Percentiles rank a stretch among this genome's conserved stretches.
These are phyloP conservation scores for Coemansia biformis DNA, from an alignment of 192 early-diverging fungal genomes.

Conservation along the genomic window DNA sequence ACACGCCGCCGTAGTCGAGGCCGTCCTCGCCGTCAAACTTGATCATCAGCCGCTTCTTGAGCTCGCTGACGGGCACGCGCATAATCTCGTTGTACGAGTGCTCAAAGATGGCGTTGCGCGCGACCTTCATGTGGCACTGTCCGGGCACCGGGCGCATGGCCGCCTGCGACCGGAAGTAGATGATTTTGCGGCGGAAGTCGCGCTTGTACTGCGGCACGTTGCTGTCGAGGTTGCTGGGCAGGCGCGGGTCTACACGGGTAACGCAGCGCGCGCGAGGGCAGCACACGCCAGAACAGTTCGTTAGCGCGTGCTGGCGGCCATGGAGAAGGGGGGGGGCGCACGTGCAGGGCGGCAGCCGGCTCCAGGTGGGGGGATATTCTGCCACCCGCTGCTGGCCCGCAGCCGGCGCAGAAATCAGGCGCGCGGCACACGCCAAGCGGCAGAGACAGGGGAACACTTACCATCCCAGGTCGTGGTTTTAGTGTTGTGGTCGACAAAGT, in stretches of 20 bases:
- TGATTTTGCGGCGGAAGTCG: conserved; percentile 94
- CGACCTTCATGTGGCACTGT: conserved; percentile 90
- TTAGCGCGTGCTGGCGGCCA: too few relatives aligned
- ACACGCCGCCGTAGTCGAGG: conserved; percentile 96
- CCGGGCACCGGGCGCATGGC: conserved; percentile 82
- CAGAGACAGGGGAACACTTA: conserved; percentile 22
- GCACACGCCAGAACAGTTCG: too few relatives aligned
- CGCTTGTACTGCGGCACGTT: conserved; percentile 98
- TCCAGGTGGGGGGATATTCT: too few relatives aligned
- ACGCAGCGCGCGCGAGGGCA: too few relatives aligned
- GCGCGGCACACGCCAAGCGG: neutral
- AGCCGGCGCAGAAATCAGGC: too few relatives aligned
- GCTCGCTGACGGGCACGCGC: conserved; percentile 81
- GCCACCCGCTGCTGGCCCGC: too few relatives aligned
- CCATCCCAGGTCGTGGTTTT: conserved; percentile 99
- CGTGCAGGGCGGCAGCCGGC: too few relatives aligned
- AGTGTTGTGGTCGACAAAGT: conserved; percentile 98
- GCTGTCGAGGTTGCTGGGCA: conserved; percentile 77
- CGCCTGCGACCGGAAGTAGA: conserved; percentile 93
- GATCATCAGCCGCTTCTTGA: conserved; percentile 97
- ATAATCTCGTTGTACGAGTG: conserved; percentile 95
- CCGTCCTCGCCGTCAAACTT: conserved; percentile 99
- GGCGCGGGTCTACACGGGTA: conserved; percentile 56
- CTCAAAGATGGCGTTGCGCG: conserved; percentile 87
- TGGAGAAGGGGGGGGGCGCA: too few relatives aligned